These are phyloP conservation scores for Cystobasidiaceae sp. DNA, from an alignment of 1,284 basidiomycete genomes.

Conservation along the genomic window DNA sequence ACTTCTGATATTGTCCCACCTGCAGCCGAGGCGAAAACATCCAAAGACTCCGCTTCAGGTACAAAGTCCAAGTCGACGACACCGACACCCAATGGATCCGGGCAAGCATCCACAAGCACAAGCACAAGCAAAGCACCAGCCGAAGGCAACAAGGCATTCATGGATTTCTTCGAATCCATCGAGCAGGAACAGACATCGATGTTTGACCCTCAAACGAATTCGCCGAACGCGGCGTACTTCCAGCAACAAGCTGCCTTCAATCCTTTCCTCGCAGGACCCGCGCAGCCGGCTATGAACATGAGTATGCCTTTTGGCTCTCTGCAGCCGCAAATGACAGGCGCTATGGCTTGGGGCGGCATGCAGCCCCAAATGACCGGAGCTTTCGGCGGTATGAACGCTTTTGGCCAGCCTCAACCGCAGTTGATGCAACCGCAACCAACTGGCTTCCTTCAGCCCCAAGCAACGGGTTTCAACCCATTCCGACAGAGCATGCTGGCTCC, in stretches of 20 bases:
- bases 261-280: slow-evolving; percentile 56
- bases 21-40: neutral
- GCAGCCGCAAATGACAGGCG: slow-evolving; percentile 37
- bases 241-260: slow-evolving; percentile 64
- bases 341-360: slow-evolving; percentile 31
- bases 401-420: slow-evolving; percentile 45
- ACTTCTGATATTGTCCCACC: neutral
- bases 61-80: neutral
- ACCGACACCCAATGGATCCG: no score
- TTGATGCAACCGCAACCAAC: slow-evolving; percentile 39
- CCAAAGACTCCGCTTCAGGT: slow-evolving; percentile 4
- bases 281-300: slow-evolving; percentile 40
- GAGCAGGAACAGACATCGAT: slow-evolving; percentile 73
- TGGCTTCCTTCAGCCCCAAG: slow-evolving; percentile 59
- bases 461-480: slow-evolving; percentile 60
- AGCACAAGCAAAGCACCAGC: slow-evolving; percentile 40
- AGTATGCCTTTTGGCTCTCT: slow-evolving; percentile 27
- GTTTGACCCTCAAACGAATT: slow-evolving; percentile 56
- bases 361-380: slow-evolving; percentile 42
- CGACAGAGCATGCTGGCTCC: slow-evolving; percentile 53
- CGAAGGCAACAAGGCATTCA: slow-evolving; percentile 52
- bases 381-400: slow-evolving; percentile 50
- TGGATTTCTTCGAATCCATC: slow-evolving; percentile 90
- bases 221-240: slow-evolving; percentile 55
- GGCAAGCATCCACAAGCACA: neutral